Percentiles rank a stretch among this genome's conserved stretches.
Evolutionary conservation across 345 rosid genomes (phyloP).

Genomic region (Citrus glauca): DNA sequence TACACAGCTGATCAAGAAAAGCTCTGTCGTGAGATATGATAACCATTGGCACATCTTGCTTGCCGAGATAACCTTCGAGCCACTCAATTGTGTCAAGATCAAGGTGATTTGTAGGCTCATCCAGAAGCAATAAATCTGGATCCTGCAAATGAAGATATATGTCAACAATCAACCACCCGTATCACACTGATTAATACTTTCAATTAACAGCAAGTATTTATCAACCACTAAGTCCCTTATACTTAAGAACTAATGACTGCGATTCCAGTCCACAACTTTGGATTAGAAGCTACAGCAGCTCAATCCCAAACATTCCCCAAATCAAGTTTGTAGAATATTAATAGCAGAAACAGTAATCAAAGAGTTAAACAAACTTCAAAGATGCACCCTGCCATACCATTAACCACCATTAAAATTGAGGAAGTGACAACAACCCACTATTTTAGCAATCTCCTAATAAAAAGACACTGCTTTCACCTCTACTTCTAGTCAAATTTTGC

Average conservation of each 20-base stretch:
- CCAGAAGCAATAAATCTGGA: slow-evolving; percentile 88
- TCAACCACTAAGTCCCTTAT: neutral
- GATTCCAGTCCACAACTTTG: neutral
- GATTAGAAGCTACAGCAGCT: neutral
- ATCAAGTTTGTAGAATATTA: neutral
- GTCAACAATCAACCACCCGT: slow-evolving; percentile 7
- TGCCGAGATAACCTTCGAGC: slow-evolving; percentile 88
- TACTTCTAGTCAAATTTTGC: neutral
- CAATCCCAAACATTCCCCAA: neutral
- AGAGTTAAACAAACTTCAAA: neutral
- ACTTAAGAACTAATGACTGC: too few relatives aligned
- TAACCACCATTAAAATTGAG: neutral
- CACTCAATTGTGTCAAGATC: slow-evolving; percentile 97
- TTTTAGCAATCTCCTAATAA: neutral
- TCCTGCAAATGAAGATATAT: slow-evolving; percentile 43
- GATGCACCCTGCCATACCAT: neutral
- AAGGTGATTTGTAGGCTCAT: slow-evolving; percentile 96
- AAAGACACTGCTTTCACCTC: neutral
- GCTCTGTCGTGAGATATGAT: slow-evolving; percentile 96
- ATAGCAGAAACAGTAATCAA: neutral
- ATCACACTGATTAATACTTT: neutral
- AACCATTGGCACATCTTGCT: slow-evolving; percentile 97
- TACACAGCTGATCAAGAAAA: slow-evolving; percentile 90
- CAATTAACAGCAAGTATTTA: too few relatives aligned
- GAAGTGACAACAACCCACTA: neutral